Conservation (phyloP, 192 early-diverging fungal genomes). For the Dispira simplex region DNA sequence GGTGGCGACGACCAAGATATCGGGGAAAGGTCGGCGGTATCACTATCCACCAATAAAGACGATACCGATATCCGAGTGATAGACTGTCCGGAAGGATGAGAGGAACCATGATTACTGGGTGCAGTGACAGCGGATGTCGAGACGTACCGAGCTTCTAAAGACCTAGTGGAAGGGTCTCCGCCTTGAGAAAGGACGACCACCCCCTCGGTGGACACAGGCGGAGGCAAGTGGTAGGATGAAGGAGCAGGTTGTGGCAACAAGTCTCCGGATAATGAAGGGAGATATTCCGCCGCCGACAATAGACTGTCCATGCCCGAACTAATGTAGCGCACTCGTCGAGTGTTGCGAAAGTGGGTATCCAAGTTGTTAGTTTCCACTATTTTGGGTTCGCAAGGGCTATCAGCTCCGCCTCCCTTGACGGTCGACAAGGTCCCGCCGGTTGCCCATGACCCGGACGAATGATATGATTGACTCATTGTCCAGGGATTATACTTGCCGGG, state of each 20-base stretch:
- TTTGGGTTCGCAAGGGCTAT: neutral
- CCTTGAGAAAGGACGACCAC: neutral
- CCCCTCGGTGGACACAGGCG: neutral
- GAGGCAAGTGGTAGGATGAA: too few relatives aligned
- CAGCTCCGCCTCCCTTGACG: neutral
- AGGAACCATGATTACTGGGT: neutral
- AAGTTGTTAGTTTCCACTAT: neutral
- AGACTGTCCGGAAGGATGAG: neutral
- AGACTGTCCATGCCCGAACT: slow-evolving; percentile 6
- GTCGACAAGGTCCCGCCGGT: too few relatives aligned
- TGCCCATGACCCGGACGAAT: too few relatives aligned
- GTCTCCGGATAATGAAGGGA: neutral
- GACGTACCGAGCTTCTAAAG: neutral
- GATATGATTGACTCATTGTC: too few relatives aligned
- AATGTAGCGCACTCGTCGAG: neutral
- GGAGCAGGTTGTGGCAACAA: neutral
- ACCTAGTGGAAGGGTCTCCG: neutral
- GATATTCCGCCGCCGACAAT: slow-evolving; percentile 5
- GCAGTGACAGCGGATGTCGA: neutral
- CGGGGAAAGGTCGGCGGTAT: neutral
- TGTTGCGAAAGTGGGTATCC: slow-evolving; percentile 5
- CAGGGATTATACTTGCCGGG: slow-evolving; percentile 14
- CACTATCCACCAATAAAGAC: neutral
- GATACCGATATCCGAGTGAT: slow-evolving; percentile 5
- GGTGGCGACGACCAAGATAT: neutral